Evolutionary conservation across 441 rosid genomes (phyloP).

Genomic region (Gossypium davidsonii): DNA sequence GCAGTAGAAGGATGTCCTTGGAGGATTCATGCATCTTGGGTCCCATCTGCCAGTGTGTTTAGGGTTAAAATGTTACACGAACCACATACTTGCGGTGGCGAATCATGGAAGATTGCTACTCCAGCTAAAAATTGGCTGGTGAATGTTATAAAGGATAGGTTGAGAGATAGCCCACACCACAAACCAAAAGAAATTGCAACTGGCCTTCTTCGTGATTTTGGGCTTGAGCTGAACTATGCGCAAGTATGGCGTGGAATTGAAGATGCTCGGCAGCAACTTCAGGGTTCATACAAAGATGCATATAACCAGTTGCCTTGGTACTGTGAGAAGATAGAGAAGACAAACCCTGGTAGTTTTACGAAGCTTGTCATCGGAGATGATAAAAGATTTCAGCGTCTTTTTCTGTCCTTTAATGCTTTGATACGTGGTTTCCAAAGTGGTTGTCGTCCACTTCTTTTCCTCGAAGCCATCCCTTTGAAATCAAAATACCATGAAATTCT

Average conservation of each 20-base stretch:
- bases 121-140: constrained; percentile 85
- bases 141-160: constrained; percentile 66
- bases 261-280: constrained; percentile 80
- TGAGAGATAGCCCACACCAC: constrained; percentile 68
- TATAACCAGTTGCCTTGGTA: constrained; percentile 66
- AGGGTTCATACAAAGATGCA: constrained; percentile 73
- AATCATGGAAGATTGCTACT: constrained; percentile 77
- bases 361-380: constrained; percentile 51
- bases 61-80: constrained; percentile 58
- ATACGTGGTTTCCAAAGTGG: constrained; percentile 65
- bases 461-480: constrained; percentile 60
- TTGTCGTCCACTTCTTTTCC: constrained; percentile 83
- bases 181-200: constrained; percentile 76
- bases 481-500: constrained; percentile 77
- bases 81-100: constrained; percentile 70
- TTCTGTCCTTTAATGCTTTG: constrained; percentile 60
- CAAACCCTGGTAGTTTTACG: constrained; percentile 69
- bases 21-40: constrained; percentile 84
- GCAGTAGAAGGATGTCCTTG: constrained; percentile 69
- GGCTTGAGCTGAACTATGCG: constrained; percentile 63
- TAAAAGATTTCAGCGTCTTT: constrained; percentile 64
- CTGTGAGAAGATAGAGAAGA: constrained; percentile 51
- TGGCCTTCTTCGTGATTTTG: constrained; percentile 64
- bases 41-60: constrained; percentile 55
- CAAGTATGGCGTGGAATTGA: constrained; percentile 87